Evolutionary conservation across 1,139 yeast species (phyloP).

Genomic region (Blastobotrys proliferans): DNA sequence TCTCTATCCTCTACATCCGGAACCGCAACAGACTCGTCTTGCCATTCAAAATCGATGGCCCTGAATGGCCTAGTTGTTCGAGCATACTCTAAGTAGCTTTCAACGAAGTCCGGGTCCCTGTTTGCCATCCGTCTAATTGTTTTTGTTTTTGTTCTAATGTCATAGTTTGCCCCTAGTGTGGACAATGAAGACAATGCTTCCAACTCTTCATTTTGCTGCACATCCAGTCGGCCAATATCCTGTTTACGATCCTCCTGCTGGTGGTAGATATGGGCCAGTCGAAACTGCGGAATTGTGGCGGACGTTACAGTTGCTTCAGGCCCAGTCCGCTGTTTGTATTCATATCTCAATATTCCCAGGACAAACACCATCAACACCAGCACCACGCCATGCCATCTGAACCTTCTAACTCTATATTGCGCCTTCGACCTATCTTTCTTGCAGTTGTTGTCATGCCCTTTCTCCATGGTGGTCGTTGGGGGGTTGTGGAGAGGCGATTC

Average conservation of each 20-base stretch:
- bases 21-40: conserved; percentile 39
- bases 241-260: conserved; percentile 20
- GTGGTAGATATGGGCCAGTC: conserved; percentile 23
- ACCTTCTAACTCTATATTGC: no score
- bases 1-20: conserved; percentile 75
- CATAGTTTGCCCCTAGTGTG: neutral
- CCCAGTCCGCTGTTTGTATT: neutral
- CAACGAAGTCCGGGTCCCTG: conserved; percentile 61
- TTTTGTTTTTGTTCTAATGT: conserved; percentile 15
- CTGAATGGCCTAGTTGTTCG: conserved; percentile 26
- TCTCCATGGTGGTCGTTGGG: no score
- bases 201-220: conserved; percentile 6
- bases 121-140: conserved; percentile 49
- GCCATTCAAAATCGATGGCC: conserved; percentile 30
- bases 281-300: conserved; percentile 10
- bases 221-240: conserved; percentile 21
- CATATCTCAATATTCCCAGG: neutral
- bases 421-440: no score
- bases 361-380: neutral
- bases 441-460: no score
- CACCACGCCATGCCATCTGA: no score
- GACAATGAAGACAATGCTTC: no score
- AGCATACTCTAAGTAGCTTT: conserved; percentile 61
- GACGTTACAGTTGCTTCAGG: neutral
- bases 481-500: no score